Evolutionary conservation across 441 rosid species (phyloP), one percentile per base, ranked within the genome.

Genomic region (Pelargonium fulgidum): DNA sequence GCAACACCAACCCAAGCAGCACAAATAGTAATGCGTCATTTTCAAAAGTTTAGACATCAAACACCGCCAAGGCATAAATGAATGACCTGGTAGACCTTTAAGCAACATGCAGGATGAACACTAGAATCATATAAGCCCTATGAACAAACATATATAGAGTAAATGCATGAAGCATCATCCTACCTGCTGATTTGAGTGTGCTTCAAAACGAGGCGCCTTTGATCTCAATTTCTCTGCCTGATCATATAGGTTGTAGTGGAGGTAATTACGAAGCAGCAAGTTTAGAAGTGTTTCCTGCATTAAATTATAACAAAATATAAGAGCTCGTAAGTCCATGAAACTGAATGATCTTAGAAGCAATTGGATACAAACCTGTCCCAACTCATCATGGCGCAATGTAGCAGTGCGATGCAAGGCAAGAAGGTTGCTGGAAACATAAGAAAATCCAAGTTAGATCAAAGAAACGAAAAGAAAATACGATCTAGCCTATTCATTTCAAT

Each of bases 131-230:
- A 8, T 16, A 54, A 50, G 58, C 17, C 58, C 58, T 6, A 54
- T 9, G 29, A 42, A 54, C 24, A 26, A 13, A 7, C 22, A 56
- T 16, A 56, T 56, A 7, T n/a, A n/a, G n/a, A n/a, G n/a, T n/a
- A n/a, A n/a, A n/a, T n/a, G n/a, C n/a, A n/a, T n/a, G n/a, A n/a
- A n/a, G n/a, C n/a, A n/a, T n/a, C n/a, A n/a, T n/a, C n/a, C n/a
- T 73, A 84, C 89, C 85, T 85, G 90, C 74, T 81, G 87, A 72
- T 83, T 87, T 17, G 88, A 85, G 76, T 83, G 92, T 0, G 86
- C 88, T 75, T 87, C 89, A 84, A 85, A 87, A n/a, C 84, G 81
- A 19, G 88, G 88, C 68, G 85, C 90, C 75, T 87, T 85, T 22
- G 87, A 85, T 48, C 89, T 80, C 58, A 87, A 76, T 74, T 83